phyloP scores from a whole-genome alignment of 2,329 filamentous ascomycete species.

The Botryotinia globosa region DNA sequence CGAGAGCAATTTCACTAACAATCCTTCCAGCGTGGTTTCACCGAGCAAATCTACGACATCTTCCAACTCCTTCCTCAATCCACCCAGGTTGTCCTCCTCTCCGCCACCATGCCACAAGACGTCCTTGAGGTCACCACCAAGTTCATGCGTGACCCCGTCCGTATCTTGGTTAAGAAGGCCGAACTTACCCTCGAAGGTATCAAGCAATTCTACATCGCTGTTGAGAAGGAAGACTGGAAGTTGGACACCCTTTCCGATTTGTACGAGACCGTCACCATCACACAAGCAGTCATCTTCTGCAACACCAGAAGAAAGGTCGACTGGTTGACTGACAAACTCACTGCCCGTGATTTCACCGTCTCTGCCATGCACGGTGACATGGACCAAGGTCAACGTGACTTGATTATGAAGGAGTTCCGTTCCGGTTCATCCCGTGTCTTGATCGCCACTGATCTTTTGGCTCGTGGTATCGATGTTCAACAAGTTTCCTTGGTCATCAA shows the following conservation, averaged over 20 bases:
- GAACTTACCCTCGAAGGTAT: conserved; percentile 99
- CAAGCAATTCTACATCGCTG: conserved; percentile 99
- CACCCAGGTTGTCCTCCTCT: conserved; percentile 97
- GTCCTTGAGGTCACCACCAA: conserved; percentile 99
- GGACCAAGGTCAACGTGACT: conserved; percentile 95
- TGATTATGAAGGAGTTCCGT: conserved; percentile 99
- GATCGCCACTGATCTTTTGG: conserved; percentile 95
- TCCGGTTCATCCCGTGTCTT: conserved; percentile 97
- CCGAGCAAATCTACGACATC: conserved; percentile 99
- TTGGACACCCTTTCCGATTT: conserved; percentile 97
- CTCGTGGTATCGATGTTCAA: conserved; percentile 99
- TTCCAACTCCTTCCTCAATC: conserved; percentile 98
- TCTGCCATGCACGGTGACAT: conserved; percentile 99
- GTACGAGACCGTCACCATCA: conserved; percentile 99
- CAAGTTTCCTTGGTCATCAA: conserved; percentile 99
- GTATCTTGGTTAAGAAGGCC: conserved; percentile 99
- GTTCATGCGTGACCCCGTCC: conserved; percentile 99
- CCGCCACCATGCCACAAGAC: conserved; percentile 98
- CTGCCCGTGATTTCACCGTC: conserved; percentile 96
- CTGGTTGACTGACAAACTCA: conserved; percentile 99
- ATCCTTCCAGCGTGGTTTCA: conserved; percentile 78
- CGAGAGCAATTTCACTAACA: conserved; percentile 39
- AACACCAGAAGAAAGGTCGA: conserved; percentile 99
- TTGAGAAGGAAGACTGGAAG: conserved; percentile 99
- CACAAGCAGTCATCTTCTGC: conserved; percentile 99